Evolutionary conservation across 148 eudicot species (phyloP).

Genomic region (Amaranthus hypochondriacus): DNA sequence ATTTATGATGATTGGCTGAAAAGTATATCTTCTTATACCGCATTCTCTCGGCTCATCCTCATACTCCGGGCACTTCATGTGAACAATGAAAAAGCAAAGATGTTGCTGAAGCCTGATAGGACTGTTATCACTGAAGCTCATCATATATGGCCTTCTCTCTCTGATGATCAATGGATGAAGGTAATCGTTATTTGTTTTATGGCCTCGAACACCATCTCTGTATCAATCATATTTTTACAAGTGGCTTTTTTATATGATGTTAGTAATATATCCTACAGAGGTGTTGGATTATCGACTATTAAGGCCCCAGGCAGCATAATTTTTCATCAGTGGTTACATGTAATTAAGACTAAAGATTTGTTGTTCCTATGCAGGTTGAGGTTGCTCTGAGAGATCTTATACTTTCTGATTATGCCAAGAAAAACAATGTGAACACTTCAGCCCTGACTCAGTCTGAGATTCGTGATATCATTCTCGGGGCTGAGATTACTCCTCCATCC

Average conservation of each 20-base stretch:
- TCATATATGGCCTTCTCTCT: slow-evolving; percentile 96
- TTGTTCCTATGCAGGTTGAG: slow-evolving; percentile 66
- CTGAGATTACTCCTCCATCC: slow-evolving; percentile 96
- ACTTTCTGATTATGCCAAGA: slow-evolving; percentile 96
- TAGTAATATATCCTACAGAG: no score
- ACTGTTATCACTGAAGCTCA: slow-evolving; percentile 94
- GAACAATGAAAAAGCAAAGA: slow-evolving; percentile 98
- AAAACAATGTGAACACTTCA: slow-evolving; percentile 96
- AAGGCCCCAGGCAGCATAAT: no score
- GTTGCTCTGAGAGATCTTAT: slow-evolving; percentile 96
- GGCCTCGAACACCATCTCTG: not conserved
- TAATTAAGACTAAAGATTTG: not conserved
- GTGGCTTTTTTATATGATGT: not conserved
- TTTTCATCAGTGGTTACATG: not conserved
- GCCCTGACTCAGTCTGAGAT: slow-evolving; percentile 96
- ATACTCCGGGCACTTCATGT: slow-evolving; percentile 97
- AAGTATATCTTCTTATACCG: slow-evolving; percentile 94
- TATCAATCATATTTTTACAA: not conserved
- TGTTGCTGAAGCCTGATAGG: slow-evolving; percentile 96
- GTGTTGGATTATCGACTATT: no score
- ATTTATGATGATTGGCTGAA: slow-evolving; percentile 99
- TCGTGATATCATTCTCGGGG: slow-evolving; percentile 97
- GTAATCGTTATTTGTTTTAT: slow-evolving; percentile 26
- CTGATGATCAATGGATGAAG: slow-evolving; percentile 99
- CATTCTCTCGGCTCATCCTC: slow-evolving; percentile 90